Base-by-base conservation (phyloP, 768 basidiomycete species). In the Lactarius evosmus region DNA sequence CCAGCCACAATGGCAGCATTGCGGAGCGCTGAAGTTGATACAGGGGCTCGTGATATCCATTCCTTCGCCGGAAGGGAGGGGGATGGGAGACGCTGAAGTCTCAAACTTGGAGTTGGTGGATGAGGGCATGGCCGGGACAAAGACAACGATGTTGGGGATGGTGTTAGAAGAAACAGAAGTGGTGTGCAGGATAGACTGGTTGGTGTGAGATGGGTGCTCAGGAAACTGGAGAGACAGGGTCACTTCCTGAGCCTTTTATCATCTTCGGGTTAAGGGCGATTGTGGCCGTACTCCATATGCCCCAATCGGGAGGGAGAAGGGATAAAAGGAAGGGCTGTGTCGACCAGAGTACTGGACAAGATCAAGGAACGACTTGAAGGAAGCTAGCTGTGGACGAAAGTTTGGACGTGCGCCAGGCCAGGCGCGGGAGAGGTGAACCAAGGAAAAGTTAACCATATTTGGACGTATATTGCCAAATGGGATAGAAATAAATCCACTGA, bases 1-100 rank as follows among this genome's bases (percentile, higher is more conserved):
- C 76, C 77, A 84, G 61, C 85, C 85, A 66, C 87, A 88, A 71
- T 87, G 85, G 77, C 85, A 86, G 74, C 87, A 88, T 71, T 87
- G 85, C 58, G 87, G 85, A 11, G 83, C 77, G 75, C 82, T 83
- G 69, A 77, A 75, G 76, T 83, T 75, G 60, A 78, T 69, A 36
- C 76, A 72, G 19, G 73, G 60, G 66, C 63, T 60, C 56, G 73
- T 64, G 66, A 70, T 70, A n/a, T 69, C 69, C 38, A 64, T 63
- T 14, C 70, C 64, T 56, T 66, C 63, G 51, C 70, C 68, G 66
- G 65, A 34, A 38, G 8, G 40, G 60, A n/a, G 3, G 50, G 58
- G 46, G 25, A 54, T 29, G 46, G 46, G 11, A 6, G 65, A 62
- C 32, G 41, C 17, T 22, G 54, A 19, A 17, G 38, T 16, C 29